Base-by-base conservation (phyloP, 2,329 filamentous ascomycete genomes). In the Apiospora kogelbergensis region DNA sequence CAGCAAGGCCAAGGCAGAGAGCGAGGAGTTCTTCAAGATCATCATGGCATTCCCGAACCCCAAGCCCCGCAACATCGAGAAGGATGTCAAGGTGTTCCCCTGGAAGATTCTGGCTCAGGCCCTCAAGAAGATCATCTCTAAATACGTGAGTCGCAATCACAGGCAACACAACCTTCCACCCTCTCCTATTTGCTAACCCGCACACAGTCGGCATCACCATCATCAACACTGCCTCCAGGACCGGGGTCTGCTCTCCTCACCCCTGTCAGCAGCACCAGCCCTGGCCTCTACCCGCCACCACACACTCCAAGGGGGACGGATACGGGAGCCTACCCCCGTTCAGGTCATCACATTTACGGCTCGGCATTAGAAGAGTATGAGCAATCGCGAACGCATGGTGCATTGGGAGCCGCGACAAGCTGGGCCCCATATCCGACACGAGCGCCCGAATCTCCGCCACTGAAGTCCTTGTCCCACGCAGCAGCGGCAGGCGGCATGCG, bases 1-100 rank as follows among this genome's bases (percentile, higher is more conserved):
- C 22, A 97, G 94, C 74, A 99, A 99, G 81, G 90, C 91, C 69
- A 97, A 97, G 81, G 78, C 90, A 1, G 95, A 98, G 70, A 97
- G 93, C 78, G 95, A 98, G 79, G 94, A 97, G 68, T 98, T 98
- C 81, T 98, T 98, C 89, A 98, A 98, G 83, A 88, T 98, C 75
- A 98, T 99, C 82, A 99, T 99, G 96, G 93, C 90, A 1, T 98
- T 98, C 78, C 94, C 94, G 15, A 93, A 92, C 70, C 96, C 96
- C 1, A 98, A 98, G 81, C 96, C 96, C 22, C 88, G 96, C 71
- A 98, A 98, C 78, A 99, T 99, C 73, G 96, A 98, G 84, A 99
- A 99, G 83, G 95, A 98, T 77, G 95, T 99, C 78, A 99, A 99
- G 83, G 96, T 98, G 15, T 99, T 98, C 77, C 92, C 94, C 5